Base-by-base conservation (phyloP, 768 basidiomycete genomes). In the Lactifluus pinguis region DNA sequence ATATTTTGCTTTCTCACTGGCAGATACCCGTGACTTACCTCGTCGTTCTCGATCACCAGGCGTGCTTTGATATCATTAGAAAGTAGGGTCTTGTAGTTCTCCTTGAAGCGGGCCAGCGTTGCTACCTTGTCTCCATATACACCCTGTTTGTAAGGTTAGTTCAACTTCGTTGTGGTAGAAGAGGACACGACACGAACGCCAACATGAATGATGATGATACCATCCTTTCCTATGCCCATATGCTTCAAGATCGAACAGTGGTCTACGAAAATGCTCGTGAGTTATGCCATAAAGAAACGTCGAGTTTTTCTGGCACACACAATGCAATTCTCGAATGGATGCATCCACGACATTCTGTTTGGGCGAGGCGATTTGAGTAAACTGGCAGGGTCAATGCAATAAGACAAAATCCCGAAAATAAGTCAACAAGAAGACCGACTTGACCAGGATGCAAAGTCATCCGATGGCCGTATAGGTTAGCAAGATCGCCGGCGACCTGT, bases 1-100 rank as follows among this genome's bases (percentile, higher is more conserved):
- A n/a, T 17, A n/a, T 55, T 38, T 32, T 17, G 41, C 9, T 19
- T 47, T 19, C 49, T 19, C 38, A 36, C 25, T 25, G 25, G 25
- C 25, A 25, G 30, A 53, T 25, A 38, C 38, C 15, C 14, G 38
- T 47, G 25, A 68, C 74, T 45, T 59, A 89, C 90, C 76, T 98
- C 95, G 65, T 97, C 95, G 62, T 97, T 98, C 73, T 98, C 95
- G n/a, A 94, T 76, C 2, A 92, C 93, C 21, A 95, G 71, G 49
- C 95, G 79, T 14, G 78, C 78, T 62, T 87, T 82, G 60, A 92
- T 83, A 25, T 81, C 79, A 21, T 80, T 73, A 8, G 84, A 77
- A 42, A 92, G 77, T n/a, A 72, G 67, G 10, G 79, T 76, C 51
- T 69, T 73, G 60, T 91, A 87, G 14, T 85, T 87, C 60, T 81